Percentiles rank a stretch among this genome's conserved stretches.
phyloP scores from a whole-genome alignment of 2,329 filamentous ascomycete species.

The Xylaria multiplex region DNA sequence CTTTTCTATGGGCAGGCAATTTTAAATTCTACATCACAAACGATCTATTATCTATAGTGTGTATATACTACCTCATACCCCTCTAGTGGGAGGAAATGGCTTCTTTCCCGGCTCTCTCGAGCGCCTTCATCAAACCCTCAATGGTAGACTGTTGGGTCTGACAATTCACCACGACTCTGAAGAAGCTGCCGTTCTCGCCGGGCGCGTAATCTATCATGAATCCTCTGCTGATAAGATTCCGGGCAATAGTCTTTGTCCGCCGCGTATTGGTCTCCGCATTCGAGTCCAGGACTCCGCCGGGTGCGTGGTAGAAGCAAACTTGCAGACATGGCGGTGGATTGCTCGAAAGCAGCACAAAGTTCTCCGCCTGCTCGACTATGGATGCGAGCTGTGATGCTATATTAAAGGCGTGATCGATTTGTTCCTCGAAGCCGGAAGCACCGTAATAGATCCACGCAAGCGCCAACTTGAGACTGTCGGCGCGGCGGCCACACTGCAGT shows the following conservation, averaged over 20 bases:
- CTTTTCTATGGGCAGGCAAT: too few species aligned
- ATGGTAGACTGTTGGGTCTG: constrained; percentile 64
- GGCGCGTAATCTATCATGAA: constrained; percentile 73
- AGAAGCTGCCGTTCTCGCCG: constrained; percentile 64
- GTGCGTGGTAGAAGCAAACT: constrained; percentile 91
- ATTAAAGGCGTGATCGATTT: constrained; percentile 78
- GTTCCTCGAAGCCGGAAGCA: constrained; percentile 72
- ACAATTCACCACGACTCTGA: constrained; percentile 68
- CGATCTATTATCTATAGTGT: constrained; percentile 1
- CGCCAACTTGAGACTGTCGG: constrained; percentile 87
- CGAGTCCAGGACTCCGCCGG: constrained; percentile 60
- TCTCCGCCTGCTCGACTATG: constrained; percentile 61
- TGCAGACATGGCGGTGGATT: constrained; percentile 89
- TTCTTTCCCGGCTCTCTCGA: constrained; percentile 44
- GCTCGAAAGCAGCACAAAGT: constrained; percentile 77
- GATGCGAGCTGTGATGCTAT: constrained; percentile 75
- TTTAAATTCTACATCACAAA: too few species aligned
- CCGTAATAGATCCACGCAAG: constrained; percentile 93
- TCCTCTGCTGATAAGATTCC: constrained; percentile 59
- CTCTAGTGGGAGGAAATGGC: constrained; percentile 29
- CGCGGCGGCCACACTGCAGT: constrained; percentile 88
- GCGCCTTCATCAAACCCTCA: constrained; percentile 48
- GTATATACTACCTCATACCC: not conserved
- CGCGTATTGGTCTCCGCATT: constrained; percentile 59
- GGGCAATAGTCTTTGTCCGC: constrained; percentile 60